Conservation (phyloP, 1,139 yeast genomes). For the Nakaseomyces bracarensis region DNA sequence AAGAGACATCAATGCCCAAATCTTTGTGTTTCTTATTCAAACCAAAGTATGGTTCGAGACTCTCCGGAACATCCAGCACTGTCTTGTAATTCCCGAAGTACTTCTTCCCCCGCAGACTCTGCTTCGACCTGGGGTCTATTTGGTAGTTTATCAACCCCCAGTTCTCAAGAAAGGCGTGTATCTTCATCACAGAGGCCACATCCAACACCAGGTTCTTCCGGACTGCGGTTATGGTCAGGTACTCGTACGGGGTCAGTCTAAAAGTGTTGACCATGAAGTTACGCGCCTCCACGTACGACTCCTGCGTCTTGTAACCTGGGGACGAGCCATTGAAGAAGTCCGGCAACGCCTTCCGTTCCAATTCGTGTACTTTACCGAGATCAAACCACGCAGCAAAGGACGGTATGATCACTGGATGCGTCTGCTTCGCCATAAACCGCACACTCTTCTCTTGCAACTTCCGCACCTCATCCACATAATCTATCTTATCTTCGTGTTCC, state of each 20-base stretch:
- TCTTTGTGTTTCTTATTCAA: conserved; percentile 8
- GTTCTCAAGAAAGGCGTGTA: conserved; percentile 74
- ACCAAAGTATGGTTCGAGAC: conserved; percentile 57
- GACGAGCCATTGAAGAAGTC: conserved; percentile 56
- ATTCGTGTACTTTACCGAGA: conserved; percentile 53
- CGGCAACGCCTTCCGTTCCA: conserved; percentile 69
- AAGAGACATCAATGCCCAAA: conserved; percentile 5
- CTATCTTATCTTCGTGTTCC: conserved; percentile 13
- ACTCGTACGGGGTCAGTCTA: conserved; percentile 73
- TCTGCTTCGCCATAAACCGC: conserved; percentile 39
- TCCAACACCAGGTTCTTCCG: conserved; percentile 82
- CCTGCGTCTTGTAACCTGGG: conserved; percentile 59
- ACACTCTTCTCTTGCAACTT: conserved; percentile 38
- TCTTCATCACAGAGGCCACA: conserved; percentile 68
- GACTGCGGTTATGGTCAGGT: conserved; percentile 73
- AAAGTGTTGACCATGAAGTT: conserved; percentile 78
- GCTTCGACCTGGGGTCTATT: conserved; percentile 63
- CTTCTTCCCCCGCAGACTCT: conserved; percentile 70
- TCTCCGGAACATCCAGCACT: conserved; percentile 77
- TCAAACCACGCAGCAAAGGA: conserved; percentile 83
- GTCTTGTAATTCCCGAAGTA: conserved; percentile 83
- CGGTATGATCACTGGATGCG: conserved; percentile 56
- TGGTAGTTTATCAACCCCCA: conserved; percentile 90
- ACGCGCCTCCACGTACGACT: conserved; percentile 47
- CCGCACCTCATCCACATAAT: conserved; percentile 31